These are phyloP conservation scores for Lachnum nothofagi DNA, from an alignment of 2,329 filamentous ascomycete genomes.

Conservation along the genomic window DNA sequence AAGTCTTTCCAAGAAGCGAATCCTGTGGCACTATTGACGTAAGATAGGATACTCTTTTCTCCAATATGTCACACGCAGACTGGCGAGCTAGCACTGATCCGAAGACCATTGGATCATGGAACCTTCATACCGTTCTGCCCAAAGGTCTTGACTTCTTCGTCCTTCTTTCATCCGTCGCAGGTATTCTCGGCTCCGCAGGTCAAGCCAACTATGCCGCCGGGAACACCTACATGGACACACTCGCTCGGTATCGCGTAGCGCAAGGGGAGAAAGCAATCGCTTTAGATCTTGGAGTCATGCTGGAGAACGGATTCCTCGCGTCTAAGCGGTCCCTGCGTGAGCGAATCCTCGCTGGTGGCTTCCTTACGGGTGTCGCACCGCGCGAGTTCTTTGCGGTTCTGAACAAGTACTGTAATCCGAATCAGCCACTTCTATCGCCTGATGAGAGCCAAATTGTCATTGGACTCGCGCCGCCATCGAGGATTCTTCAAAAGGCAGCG, in stretches of 20 bases:
- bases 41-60: constrained; percentile 19
- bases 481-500: constrained; percentile 14
- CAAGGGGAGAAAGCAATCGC: constrained; percentile 7
- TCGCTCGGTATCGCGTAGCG: constrained; percentile 7
- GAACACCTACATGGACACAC: constrained; percentile 25
- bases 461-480: constrained; percentile 20
- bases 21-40: background rate
- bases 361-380: constrained; percentile 5
- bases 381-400: constrained; percentile 20
- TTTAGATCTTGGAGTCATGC: constrained; percentile 9
- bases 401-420: constrained; percentile 21
- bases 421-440: constrained; percentile 30
- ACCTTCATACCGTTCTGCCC: constrained; percentile 13
- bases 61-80: constrained; percentile 34
- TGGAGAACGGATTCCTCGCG: constrained; percentile 2
- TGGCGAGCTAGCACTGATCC: constrained; percentile 33
- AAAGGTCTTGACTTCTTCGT: constrained; percentile 37
- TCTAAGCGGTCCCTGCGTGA: constrained; percentile 29
- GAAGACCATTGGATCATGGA: constrained; percentile 27
- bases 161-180: constrained; percentile 33
- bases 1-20: background rate
- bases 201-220: constrained; percentile 20
- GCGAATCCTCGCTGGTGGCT: constrained; percentile 1
- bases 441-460: constrained; percentile 20
- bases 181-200: constrained; percentile 7